Base-by-base conservation (phyloP, 768 basidiomycete genomes). In the Tephrocybe rancida region DNA sequence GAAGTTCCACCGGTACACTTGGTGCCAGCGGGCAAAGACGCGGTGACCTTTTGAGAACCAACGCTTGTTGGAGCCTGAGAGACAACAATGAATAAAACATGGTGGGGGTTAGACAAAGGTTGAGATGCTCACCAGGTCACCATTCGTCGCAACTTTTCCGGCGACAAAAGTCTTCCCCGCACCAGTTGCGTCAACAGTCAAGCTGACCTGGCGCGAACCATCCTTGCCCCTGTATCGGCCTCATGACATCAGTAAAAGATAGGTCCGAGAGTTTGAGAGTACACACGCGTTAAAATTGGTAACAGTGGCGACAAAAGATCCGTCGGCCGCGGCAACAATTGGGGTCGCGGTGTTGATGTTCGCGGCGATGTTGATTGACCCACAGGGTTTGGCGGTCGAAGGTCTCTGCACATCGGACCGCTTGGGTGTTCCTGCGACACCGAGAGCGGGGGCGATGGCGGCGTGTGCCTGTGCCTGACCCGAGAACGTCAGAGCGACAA, bases 1-100 rank as follows among this genome's bases (percentile, higher is more conserved):
- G 66, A 52, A 0, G 64, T 27, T 32, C 83, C 83, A 50, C 83
- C 83, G 11, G 76, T 71, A 64, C 83, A 85, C 48, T 64, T 74
- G 3, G 77, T 81, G 19, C 74, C 75, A 19, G 76, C 65, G 2
- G 83, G 81, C 25, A 85, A 70, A 50, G 70, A 56, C 41, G 75
- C 80, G 0, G 66, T 65, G 45, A 84, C 62, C 52, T 68, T 62
- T 52, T 79, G 69, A 25, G 77, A 71, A 29, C 73, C 72, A 16
- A 65, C 61, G 16, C 27, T 53, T 4, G 52, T 64, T 11, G 82
- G 81, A 14, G 63, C 64, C 81, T 81, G 29, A 14, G 59, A 25
- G 19, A 16, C 11, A 34, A n/a, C 16, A 35, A 32, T 4, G 44
- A 48, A 51, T 49, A 24, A 45, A 11, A 21, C n/a, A n/a, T n/a